phyloP scores from a whole-genome alignment of 371 early-diverging fungal genomes.

The Cokeromyces recurvatus region DNA sequence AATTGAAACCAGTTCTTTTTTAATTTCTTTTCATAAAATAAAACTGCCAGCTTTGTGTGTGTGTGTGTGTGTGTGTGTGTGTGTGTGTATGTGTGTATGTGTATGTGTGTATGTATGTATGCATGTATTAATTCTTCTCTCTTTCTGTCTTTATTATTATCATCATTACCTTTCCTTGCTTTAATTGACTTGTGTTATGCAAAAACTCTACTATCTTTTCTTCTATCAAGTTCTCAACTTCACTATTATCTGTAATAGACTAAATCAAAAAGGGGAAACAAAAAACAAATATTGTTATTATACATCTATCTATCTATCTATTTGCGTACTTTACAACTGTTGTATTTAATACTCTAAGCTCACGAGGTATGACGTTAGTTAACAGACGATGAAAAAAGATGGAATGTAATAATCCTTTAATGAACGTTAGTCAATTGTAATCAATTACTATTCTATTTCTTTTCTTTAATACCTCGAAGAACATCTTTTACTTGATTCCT shows the following conservation, averaged over 20 bases:
- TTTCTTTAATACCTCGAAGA: constrained; percentile 68
- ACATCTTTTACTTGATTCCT: constrained; percentile 58
- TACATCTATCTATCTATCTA: no score
- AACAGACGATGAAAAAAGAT: constrained; percentile 84
- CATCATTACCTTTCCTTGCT: constrained; percentile 36
- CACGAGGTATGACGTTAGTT: constrained; percentile 69
- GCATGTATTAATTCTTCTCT: no score
- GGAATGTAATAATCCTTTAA: constrained; percentile 71
- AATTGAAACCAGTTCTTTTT: constrained; percentile 79
- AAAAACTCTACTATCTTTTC: constrained; percentile 36
- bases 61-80: no score
- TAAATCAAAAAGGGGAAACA: constrained; percentile 1
- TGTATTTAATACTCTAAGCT: constrained; percentile 64
- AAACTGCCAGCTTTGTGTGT: no score
- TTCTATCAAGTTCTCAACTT: constrained; percentile 36
- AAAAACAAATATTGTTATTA: neutral
- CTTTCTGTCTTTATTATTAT: neutral
- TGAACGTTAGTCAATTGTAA: neutral
- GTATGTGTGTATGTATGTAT: no score
- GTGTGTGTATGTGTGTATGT: no score
- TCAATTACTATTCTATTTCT: no score
- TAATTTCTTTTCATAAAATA: constrained; percentile 75
- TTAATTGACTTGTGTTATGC: constrained; percentile 26
- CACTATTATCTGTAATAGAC: constrained; percentile 36
- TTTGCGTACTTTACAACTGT: constrained; percentile 56